phyloP scores from a whole-genome alignment of 2,329 filamentous ascomycete genomes.

The Herpotrichia juniperi region DNA sequence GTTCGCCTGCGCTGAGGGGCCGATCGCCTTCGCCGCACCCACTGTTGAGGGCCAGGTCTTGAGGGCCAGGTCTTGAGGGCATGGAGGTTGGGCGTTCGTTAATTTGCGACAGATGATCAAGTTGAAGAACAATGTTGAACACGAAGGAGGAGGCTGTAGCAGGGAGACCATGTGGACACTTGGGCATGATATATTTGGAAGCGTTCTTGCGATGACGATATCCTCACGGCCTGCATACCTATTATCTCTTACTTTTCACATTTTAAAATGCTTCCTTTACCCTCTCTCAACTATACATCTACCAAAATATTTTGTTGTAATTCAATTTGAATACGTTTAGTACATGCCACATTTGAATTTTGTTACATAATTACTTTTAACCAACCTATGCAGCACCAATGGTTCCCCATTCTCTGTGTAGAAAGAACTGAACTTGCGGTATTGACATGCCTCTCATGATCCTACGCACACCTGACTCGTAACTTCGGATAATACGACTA shows the following conservation, averaged over 20 bases:
- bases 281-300: background rate
- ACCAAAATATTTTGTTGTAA: background rate
- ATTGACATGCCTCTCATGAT: too few species aligned
- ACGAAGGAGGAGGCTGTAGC: background rate
- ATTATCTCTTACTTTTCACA: conserved; percentile 2
- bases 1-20: conserved; percentile 41
- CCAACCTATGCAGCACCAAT: too few species aligned
- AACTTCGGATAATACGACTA: too few species aligned
- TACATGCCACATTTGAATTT: too few species aligned
- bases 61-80: too few species aligned
- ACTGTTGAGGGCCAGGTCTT: conserved; percentile 6
- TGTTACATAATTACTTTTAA: background rate
- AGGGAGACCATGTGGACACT: background rate
- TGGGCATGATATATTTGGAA: conserved; percentile 1
- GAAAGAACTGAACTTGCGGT: too few species aligned
- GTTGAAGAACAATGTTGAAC: background rate
- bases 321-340: background rate
- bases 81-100: background rate
- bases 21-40: conserved; percentile 42
- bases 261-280: conserved; percentile 5
- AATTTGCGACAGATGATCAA: too few species aligned
- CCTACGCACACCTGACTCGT: too few species aligned
- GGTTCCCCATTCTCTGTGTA: too few species aligned
- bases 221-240: conserved; percentile 3
- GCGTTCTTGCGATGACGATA: conserved; percentile 1